These are phyloP conservation scores for Venturia pyrina DNA, from an alignment of 2,329 filamentous ascomycete genomes.

Conservation along the genomic window DNA sequence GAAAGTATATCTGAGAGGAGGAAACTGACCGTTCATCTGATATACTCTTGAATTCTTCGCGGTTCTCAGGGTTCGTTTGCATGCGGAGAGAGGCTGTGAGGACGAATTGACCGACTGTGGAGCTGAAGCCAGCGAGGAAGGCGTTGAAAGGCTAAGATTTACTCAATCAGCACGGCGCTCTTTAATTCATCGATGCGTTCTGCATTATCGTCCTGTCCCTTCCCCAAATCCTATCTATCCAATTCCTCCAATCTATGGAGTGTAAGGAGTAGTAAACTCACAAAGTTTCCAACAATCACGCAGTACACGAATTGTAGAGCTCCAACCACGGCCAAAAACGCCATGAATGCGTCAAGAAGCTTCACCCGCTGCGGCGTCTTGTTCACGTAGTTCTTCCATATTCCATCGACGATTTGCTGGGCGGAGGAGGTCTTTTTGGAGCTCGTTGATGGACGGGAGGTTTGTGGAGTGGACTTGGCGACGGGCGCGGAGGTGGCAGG, in stretches of 20 bases:
- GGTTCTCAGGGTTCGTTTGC: slow-evolving; percentile 79
- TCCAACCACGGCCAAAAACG: slow-evolving; percentile 74
- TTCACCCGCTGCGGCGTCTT: slow-evolving; percentile 84
- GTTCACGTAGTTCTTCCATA: slow-evolving; percentile 69
- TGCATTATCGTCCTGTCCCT: not conserved
- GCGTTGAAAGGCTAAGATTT: slow-evolving; percentile 85
- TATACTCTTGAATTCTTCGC: slow-evolving; percentile 62
- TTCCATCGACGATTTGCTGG: slow-evolving; percentile 49
- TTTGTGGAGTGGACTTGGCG: slow-evolving; percentile 16
- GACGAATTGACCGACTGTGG: slow-evolving; percentile 94
- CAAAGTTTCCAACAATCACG: slow-evolving; percentile 84
- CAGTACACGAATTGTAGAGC: slow-evolving; percentile 93
- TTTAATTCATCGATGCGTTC: not conserved
- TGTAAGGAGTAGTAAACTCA: slow-evolving; percentile 44
- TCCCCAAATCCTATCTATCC: not conserved
- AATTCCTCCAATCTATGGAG: not conserved
- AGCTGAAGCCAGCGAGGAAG: slow-evolving; percentile 89
- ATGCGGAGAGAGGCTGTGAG: slow-evolving; percentile 84
- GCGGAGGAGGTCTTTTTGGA: slow-evolving; percentile 18
- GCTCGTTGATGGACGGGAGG: slow-evolving; percentile 15
- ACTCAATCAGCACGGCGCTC: not conserved
- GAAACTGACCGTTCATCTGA: slow-evolving; percentile 64
- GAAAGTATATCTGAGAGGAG: not conserved
- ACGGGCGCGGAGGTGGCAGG: slow-evolving; percentile 7
- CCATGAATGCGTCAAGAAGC: slow-evolving; percentile 85